Evolutionary conservation across 1,284 basidiomycete species (phyloP).

Genomic region (Ganoderma leucocontextum): DNA sequence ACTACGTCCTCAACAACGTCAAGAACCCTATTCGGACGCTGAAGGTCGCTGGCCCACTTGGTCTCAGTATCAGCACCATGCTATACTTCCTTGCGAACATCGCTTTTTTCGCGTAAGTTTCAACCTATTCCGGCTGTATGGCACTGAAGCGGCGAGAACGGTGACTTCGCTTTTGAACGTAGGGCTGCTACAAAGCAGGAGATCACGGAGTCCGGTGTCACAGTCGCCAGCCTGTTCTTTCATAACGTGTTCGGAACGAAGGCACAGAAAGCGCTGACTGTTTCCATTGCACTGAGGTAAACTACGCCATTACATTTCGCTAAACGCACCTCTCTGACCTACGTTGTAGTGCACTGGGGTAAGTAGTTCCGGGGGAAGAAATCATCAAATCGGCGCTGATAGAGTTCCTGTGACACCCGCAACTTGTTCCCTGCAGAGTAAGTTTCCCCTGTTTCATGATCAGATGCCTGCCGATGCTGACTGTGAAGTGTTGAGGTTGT

Average conservation of each 20-base stretch:
- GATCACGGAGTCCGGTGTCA: conserved; percentile 62
- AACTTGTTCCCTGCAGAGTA: conserved; percentile 15
- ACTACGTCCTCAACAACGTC: conserved; percentile 64
- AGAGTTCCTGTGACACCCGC: no score
- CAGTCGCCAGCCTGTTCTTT: conserved; percentile 75
- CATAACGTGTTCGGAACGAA: conserved; percentile 68
- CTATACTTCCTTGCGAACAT: conserved; percentile 73
- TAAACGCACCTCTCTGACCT: conserved; percentile 3
- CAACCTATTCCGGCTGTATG: not conserved
- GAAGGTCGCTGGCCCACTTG: conserved; percentile 73
- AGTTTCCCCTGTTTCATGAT: conserved; percentile 48
- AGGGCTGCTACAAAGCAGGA: conserved; percentile 69
- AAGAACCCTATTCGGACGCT: conserved; percentile 72
- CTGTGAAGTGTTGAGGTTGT: conserved; percentile 33
- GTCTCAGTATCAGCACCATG: conserved; percentile 59
- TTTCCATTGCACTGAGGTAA: conserved; percentile 61
- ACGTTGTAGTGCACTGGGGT: conserved; percentile 37
- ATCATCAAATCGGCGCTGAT: not conserved
- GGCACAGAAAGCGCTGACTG: conserved; percentile 68
- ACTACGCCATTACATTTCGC: not conserved
- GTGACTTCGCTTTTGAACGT: not conserved
- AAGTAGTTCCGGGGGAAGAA: conserved; percentile 11
- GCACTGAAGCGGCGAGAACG: not conserved
- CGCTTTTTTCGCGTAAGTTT: conserved; percentile 76
- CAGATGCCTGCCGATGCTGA: not conserved